Percentiles rank a stretch among this genome's conserved stretches.
Evolutionary conservation across 805 yeast genomes (phyloP).

Genomic region (Pichia deserticola): DNA sequence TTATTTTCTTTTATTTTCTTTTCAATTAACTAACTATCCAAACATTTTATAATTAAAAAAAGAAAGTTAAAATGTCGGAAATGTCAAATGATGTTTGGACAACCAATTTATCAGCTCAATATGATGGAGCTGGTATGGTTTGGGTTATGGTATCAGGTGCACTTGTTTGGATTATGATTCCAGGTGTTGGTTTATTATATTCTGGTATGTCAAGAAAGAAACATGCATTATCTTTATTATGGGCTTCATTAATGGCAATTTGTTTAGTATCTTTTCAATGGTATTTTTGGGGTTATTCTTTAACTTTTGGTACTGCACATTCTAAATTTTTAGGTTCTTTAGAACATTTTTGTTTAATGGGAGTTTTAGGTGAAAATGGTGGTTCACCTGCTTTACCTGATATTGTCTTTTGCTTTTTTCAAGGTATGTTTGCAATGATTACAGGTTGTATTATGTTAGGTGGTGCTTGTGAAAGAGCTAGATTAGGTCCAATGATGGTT

Average conservation of each 20-base stretch:
- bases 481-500: slow-evolving; percentile 94
- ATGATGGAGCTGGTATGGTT: slow-evolving; percentile 70
- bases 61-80: not conserved
- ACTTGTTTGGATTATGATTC: slow-evolving; percentile 92
- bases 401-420: slow-evolving; percentile 82
- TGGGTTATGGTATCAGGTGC: slow-evolving; percentile 77
- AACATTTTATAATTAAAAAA: too few species aligned
- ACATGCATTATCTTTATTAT: slow-evolving; percentile 87
- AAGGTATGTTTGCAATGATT: slow-evolving; percentile 93
- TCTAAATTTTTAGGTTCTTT: slow-evolving; percentile 75
- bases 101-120: slow-evolving; percentile 63
- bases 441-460: slow-evolving; percentile 94
- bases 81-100: slow-evolving; percentile 24
- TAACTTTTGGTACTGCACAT: slow-evolving; percentile 52
- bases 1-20: not conserved
- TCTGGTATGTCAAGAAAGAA: slow-evolving; percentile 92
- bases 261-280: slow-evolving; percentile 85
- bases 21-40: not conserved
- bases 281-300: slow-evolving; percentile 98
- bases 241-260: slow-evolving; percentile 90
- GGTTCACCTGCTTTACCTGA: slow-evolving; percentile 74
- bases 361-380: slow-evolving; percentile 76
- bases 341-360: slow-evolving; percentile 69
- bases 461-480: slow-evolving; percentile 96
- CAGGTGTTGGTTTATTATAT: slow-evolving; percentile 90